phyloP scores from a whole-genome alignment of 306 rosid genomes.

The Ochetophila trinervis region DNA sequence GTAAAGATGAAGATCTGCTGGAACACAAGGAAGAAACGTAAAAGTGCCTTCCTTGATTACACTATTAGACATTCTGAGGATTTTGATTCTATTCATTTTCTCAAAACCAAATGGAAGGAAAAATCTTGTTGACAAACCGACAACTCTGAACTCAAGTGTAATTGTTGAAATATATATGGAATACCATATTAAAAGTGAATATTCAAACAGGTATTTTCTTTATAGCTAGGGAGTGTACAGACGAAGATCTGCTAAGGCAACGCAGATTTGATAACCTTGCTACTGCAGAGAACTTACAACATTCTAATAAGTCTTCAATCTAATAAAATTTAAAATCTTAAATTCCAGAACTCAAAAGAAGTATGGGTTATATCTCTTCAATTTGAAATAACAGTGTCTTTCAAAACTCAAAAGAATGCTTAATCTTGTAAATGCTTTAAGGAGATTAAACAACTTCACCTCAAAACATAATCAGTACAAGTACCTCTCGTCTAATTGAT shows the following conservation, averaged over 20 bases:
- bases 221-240: too few relatives aligned
- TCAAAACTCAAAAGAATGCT: slow-evolving; percentile 3
- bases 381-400: slow-evolving; percentile 17
- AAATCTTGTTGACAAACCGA: not conserved
- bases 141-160: not conserved
- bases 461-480: slow-evolving; percentile 24
- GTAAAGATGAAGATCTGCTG: too few relatives aligned
- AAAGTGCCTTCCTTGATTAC: not conserved
- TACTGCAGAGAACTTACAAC: too few relatives aligned
- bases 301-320: too few relatives aligned
- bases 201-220: too few relatives aligned
- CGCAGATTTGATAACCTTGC: too few relatives aligned
- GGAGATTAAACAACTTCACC: slow-evolving; percentile 5
- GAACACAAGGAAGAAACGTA: not conserved
- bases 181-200: too few relatives aligned
- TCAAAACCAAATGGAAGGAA: not conserved
- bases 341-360: not conserved
- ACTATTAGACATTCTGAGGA: not conserved
- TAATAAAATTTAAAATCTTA: not conserved
- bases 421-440: not conserved
- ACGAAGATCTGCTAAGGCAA: too few relatives aligned
- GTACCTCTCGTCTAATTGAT: slow-evolving; percentile 90
- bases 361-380: slow-evolving; percentile 14
- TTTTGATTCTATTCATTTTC: not conserved
- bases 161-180: too few relatives aligned